phyloP scores from a whole-genome alignment of 2,329 filamentous ascomycete species.

The Diplodia scrobiculata region DNA sequence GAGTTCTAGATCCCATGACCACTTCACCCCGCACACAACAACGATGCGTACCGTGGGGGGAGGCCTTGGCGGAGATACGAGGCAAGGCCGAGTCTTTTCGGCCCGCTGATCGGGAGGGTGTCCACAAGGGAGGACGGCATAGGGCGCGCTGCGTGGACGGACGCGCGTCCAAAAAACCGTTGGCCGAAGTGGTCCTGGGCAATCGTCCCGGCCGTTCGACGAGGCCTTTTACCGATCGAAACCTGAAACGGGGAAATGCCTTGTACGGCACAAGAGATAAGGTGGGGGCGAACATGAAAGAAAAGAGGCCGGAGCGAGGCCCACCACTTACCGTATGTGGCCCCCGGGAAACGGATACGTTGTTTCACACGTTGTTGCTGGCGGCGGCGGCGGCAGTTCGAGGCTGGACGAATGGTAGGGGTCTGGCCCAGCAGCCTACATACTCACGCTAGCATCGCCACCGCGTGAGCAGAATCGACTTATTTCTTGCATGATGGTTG shows the following conservation, averaged over 20 bases:
- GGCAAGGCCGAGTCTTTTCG: slow-evolving; percentile 7
- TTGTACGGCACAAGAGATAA: neutral
- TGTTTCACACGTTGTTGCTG: neutral
- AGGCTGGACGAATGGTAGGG: neutral
- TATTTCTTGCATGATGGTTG: neutral
- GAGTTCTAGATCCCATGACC: neutral
- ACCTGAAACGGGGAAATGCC: too few species aligned
- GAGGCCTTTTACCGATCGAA: too few species aligned
- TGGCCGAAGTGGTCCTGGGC: too few species aligned
- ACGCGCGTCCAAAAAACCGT: too few species aligned
- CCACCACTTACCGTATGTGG: neutral
- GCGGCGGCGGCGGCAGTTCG: too few species aligned
- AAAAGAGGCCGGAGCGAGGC: neutral
- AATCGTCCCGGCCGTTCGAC: too few species aligned
- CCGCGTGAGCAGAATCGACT: neutral
- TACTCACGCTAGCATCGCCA: neutral
- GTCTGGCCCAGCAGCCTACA: neutral
- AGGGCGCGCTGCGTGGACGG: too few species aligned
- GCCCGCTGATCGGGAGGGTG: neutral
- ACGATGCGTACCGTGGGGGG: neutral
- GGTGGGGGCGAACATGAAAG: neutral
- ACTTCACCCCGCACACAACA: neutral
- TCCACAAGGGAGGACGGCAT: too few species aligned
- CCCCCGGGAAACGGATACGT: neutral
- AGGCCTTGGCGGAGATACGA: too few species aligned